Evolutionary conservation across 768 basidiomycete species (phyloP), one percentile per base, ranked within the genome.

Genomic region (Agrocybe chaxingu): DNA sequence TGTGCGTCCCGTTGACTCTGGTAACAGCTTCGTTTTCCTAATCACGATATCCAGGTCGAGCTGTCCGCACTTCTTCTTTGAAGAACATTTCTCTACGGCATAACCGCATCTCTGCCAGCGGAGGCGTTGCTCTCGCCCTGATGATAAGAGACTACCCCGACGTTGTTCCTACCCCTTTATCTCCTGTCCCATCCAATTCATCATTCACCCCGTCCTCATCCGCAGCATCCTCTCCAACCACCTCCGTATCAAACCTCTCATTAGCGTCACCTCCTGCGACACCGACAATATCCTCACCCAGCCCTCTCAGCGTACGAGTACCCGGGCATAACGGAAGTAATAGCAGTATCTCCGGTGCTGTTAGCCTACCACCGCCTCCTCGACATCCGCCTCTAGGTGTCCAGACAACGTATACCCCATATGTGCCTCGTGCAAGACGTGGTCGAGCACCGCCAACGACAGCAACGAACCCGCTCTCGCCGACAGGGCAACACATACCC

Each of bases 91-190:
- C 93, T 4, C 70, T 99, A 18, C 82, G 96, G 11, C 80, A 91
- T 41, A 98, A 99, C 67, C 81, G 82, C 38, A 97, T 98, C 60
- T 82, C 77, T 32, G 78, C 85, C 0, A 80, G 88, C 0, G 93
- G 94, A 32, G 93, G 89, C 7, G 92, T 98, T 4, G 89, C 93
- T 0, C 76, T 98, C 9, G 94, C 96, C 0, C 78, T 97, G 45
- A 95, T 99, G 92, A 94, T 98, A 55, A 82, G 90, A 45, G 96
- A 99, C 66, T 98, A 98, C 62, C 91, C 92, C 3, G 92, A 97
- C 56, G 76, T 86, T 38, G 79, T 85, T 7, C 72, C 77, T 29
- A 62, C 61, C 13, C 61, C 68, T 6, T 45, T 68, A 30, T 65
- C 73, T 1, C 62, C 73, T 2, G 53, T 63, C 1, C 51, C 69